Base-by-base conservation (phyloP, 2,329 filamentous ascomycete species). In the Fusarium sp. region DNA sequence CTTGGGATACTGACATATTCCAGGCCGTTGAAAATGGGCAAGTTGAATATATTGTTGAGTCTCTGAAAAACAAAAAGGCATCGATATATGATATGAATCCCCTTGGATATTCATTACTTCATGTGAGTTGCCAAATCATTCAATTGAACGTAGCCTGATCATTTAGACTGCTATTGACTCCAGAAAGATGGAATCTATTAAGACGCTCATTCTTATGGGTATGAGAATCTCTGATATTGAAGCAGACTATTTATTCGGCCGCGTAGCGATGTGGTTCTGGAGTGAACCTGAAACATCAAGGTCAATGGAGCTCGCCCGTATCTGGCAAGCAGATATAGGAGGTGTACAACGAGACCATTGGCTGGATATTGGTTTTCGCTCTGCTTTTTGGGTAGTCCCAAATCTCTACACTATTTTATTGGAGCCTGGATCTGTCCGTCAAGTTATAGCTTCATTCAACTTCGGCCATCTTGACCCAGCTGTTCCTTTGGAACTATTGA, bases 21-120 rank as follows among this genome's bases (percentile, higher is more conserved):
- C 0, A 0, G 0, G 28, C 52, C 1, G 12, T 40, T 0, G 0
- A 0, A 0, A 0, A 1, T 0, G 72, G 72, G 2, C 0, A 10
- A 0, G 32, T 21, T 3, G 30, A 56, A 1, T 3, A 21, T 2
- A 28, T 70, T 2, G 1, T 72, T 0, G 10, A 37, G 0, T 21
- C 33, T 16, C 21, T 74, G 1, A n/a, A 3, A 0, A 43, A 2
- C 2, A 65, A 60, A 5, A 30, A 68, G 12, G 74, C 63, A 1
- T 74, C 65, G 1, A 33, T 72, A 2, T 61, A 65, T 25, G 74
- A 75, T 6, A 2, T 37, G 1, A 0, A 9, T 18, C 4, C 37
- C 1, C 0, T 1, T 2, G 69, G 69, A 0, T 0, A 1, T 0
- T 59, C 60, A 1, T 11, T 75, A 1, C 12, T 72, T 7, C 2